Evolutionary conservation across 2,329 filamentous ascomycete species (phyloP).

Genomic region (Penicillium nordicum): DNA sequence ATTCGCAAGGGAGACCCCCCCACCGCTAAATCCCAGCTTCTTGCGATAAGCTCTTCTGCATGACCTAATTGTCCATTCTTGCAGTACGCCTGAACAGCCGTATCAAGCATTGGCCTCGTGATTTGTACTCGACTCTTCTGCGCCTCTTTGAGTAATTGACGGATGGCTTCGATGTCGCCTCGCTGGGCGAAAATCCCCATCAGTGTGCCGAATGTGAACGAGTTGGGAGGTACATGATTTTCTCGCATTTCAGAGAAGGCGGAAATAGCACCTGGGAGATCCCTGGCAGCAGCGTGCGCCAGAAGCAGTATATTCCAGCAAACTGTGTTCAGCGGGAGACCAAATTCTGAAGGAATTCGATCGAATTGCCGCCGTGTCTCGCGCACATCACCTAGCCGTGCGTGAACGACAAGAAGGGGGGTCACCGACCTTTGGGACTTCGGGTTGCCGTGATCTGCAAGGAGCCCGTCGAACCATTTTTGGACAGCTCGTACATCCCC

Average conservation of each 20-base stretch:
- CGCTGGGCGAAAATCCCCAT: constrained; percentile 68
- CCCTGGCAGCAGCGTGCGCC: constrained; percentile 62
- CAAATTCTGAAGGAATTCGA: constrained; percentile 56
- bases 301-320: constrained; percentile 77
- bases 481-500: constrained; percentile 47
- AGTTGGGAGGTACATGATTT: constrained; percentile 53
- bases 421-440: constrained; percentile 33
- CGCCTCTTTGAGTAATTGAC: constrained; percentile 63
- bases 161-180: constrained; percentile 69
- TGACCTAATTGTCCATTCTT: constrained; percentile 53
- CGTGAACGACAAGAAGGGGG: constrained; percentile 69
- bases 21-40: constrained; percentile 52
- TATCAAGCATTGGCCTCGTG: constrained; percentile 58
- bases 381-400: constrained; percentile 62
- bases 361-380: constrained; percentile 61
- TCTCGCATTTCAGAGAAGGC: constrained; percentile 61
- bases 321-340: constrained; percentile 54
- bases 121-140: constrained; percentile 52
- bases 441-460: constrained; percentile 37
- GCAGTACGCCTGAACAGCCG: constrained; percentile 66
- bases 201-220: constrained; percentile 66
- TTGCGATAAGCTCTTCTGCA: constrained; percentile 59
- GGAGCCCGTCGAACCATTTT: constrained; percentile 44
- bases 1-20: constrained; percentile 57
- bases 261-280: constrained; percentile 63